phyloP scores from a whole-genome alignment of 2,329 filamentous ascomycete species.

The Monosporascus cannonballus region DNA sequence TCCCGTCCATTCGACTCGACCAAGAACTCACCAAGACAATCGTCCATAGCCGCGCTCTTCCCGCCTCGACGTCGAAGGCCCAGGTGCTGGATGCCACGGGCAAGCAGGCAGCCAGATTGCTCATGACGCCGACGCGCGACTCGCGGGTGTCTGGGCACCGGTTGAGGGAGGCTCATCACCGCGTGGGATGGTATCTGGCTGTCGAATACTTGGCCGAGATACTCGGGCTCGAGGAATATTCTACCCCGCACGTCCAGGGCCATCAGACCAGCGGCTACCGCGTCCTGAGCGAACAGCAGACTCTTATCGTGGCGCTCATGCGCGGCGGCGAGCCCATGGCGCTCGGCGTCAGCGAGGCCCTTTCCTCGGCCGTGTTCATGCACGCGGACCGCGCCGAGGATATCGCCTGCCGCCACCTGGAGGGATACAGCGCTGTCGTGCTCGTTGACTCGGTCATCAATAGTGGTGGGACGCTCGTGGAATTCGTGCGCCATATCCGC shows the following conservation, averaged over 20 bases:
- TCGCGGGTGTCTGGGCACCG: slow-evolving; percentile 35
- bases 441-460: slow-evolving; percentile 58
- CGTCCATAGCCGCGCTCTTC: slow-evolving; percentile 2
- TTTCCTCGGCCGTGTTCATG: slow-evolving; percentile 46
- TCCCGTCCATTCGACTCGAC: slow-evolving; percentile 36
- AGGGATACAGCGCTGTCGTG: slow-evolving; percentile 34
- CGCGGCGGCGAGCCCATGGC: slow-evolving; percentile 59
- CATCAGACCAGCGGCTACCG: slow-evolving; percentile 36
- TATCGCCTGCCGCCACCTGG: slow-evolving; percentile 35
- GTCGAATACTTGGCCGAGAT: slow-evolving; percentile 37
- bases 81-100: slow-evolving; percentile 37
- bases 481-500: slow-evolving; percentile 43
- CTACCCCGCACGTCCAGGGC: slow-evolving; percentile 47
- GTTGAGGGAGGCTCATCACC: slow-evolving; percentile 42
- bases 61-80: not conserved
- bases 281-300: slow-evolving; percentile 40
- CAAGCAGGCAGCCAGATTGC: slow-evolving; percentile 38
- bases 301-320: slow-evolving; percentile 55
- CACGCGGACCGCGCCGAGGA: slow-evolving; percentile 37
- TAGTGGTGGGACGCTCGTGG: slow-evolving; percentile 41
- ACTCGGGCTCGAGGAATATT: slow-evolving; percentile 43
- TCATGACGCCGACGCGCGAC: slow-evolving; percentile 49
- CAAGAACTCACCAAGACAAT: slow-evolving; percentile 15
- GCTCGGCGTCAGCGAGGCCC: slow-evolving; percentile 45
- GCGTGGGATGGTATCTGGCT: slow-evolving; percentile 48